phyloP scores from a whole-genome alignment of 2,329 filamentous ascomycete species.

The Fusarium luffae region DNA sequence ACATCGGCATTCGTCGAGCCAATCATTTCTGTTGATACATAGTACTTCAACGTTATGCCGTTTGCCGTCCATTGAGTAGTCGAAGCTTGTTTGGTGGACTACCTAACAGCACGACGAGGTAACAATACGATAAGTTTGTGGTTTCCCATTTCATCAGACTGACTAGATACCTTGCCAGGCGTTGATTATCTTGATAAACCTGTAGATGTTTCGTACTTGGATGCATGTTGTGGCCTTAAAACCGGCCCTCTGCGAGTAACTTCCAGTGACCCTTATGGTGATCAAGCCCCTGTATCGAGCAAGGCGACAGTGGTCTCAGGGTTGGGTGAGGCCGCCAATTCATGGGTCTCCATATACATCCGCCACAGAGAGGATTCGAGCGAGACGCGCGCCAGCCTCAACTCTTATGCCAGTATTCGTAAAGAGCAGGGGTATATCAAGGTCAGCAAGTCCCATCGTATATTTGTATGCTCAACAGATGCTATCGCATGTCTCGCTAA shows the following conservation, averaged over 20 bases:
- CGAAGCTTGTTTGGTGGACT: slow-evolving; percentile 1
- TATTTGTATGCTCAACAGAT: neutral
- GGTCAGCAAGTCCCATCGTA: slow-evolving; percentile 16
- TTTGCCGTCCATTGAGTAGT: slow-evolving; percentile 6
- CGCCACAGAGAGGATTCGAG: slow-evolving; percentile 23
- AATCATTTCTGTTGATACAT: neutral
- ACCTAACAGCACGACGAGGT: neutral
- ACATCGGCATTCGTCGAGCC: slow-evolving; percentile 5
- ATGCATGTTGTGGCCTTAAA: neutral
- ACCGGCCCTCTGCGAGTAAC: slow-evolving; percentile 1
- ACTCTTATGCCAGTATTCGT: slow-evolving; percentile 22
- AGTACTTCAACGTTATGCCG: neutral
- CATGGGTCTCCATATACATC: slow-evolving; percentile 16
- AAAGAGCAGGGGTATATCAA: slow-evolving; percentile 24
- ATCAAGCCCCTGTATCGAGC: neutral
- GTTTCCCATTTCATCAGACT: neutral
- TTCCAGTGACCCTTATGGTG: neutral
- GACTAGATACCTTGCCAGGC: slow-evolving; percentile 9
- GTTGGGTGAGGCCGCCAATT: slow-evolving; percentile 32
- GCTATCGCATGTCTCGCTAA: slow-evolving; percentile 21
- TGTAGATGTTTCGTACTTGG: slow-evolving; percentile 5
- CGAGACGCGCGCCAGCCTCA: slow-evolving; percentile 34
- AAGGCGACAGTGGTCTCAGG: slow-evolving; percentile 6
- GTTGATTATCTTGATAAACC: slow-evolving; percentile 5
- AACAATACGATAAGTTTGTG: slow-evolving; percentile 4